These are phyloP conservation scores for Ustilago bromivora DNA, from an alignment of 1,284 basidiomycete species.

Conservation along the genomic window DNA sequence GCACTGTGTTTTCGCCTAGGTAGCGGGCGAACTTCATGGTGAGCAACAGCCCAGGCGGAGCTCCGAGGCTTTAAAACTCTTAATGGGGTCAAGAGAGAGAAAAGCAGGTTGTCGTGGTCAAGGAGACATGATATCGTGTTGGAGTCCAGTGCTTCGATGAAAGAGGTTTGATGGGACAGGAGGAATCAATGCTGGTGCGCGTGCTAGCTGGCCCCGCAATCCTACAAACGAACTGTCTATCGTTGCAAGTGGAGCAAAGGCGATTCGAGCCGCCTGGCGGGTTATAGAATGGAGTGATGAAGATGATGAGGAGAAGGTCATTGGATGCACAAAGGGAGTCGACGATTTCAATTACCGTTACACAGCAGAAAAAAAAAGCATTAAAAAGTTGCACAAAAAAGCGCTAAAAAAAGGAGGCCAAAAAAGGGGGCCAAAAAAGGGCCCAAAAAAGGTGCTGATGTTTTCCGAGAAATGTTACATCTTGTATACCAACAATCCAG, in stretches of 20 bases:
- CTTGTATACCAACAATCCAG: not conserved
- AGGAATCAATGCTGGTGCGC: not conserved
- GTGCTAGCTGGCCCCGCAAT: too few relatives aligned
- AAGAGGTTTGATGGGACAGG: not conserved
- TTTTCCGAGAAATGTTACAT: not conserved
- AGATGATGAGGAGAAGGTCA: not conserved
- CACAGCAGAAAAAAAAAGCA: too few relatives aligned
- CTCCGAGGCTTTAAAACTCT: not conserved
- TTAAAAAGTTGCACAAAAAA: not conserved
- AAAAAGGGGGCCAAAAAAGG: not conserved
- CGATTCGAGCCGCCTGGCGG: too few relatives aligned
- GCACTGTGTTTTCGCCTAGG: conserved; percentile 64
- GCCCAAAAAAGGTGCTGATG: not conserved
- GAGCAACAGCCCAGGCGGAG: not conserved
- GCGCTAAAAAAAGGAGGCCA: not conserved
- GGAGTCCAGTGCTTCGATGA: not conserved
- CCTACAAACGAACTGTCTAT: too few relatives aligned
- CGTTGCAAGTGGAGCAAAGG: too few relatives aligned
- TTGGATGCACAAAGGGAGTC: too few relatives aligned
- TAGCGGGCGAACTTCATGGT: conserved; percentile 60
- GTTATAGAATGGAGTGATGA: not conserved
- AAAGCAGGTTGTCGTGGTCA: not conserved
- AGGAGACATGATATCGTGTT: not conserved
- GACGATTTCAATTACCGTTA: too few relatives aligned
- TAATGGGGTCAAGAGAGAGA: not conserved